Base-by-base conservation (phyloP, 164 flowering plant species). In the Stephania yunnanensis region DNA sequence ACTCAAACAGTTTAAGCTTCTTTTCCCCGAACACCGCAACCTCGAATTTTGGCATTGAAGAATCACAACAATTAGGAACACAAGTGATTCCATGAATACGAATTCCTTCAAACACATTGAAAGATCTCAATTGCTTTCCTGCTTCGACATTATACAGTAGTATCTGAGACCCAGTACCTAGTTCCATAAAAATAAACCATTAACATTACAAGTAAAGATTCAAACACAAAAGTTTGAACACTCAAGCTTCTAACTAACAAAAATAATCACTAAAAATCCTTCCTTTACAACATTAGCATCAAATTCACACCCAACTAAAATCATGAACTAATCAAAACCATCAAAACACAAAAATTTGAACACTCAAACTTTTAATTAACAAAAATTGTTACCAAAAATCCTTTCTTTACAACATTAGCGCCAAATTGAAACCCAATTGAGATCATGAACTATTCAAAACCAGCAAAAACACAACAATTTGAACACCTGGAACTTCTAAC, bases 111-210 rank as follows among this genome's bases (percentile, higher is more conserved):
- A 92, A 93, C 1, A 93, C 93, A 68, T 78, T 80, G 82, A 91
- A 89, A 0, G 90, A 87, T 19, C 75, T 79, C 55, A 90, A 73
- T 53, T 79, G 13, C 6, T 77, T 80, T 46, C 88, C 92, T 5
- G 78, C 71, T 69, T 79, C 83, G 19, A 93, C 71, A 74, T 90
- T 87, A 75, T 90, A 91, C 11, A 92, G 80, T 30, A 91, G 81
- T 53, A 94, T 75, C 72, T 95, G 89, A 5, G 99, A 92, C 22
- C 99, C 98, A 25, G 92, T 87, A 72, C 97, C 98, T 93, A 86
- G 67, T 74, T 46, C 17, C 25, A 31, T 63, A 4, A 74, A 68
- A 44, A 17, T 17, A 80, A 46, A 6, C 7, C 44, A 69, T 44
- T 11, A 31, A 25, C 29, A 69, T 20, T 3, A 9, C 69, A 46